Evolutionary conservation across 768 basidiomycete species (phyloP).

Genomic region (Hemileccinum impolitum): DNA sequence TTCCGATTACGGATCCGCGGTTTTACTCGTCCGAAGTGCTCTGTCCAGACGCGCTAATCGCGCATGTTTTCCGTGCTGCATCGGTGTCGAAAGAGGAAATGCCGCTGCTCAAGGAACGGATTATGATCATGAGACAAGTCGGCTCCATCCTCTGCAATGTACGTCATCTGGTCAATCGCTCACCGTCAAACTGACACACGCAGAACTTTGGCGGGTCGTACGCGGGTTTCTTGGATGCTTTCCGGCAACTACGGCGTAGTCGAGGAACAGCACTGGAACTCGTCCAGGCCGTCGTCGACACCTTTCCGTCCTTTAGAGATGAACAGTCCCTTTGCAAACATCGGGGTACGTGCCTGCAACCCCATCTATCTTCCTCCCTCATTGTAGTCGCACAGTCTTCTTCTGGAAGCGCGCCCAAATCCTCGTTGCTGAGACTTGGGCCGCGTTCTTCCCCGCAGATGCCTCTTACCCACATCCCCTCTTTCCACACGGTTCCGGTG

Average conservation of each 20-base stretch:
- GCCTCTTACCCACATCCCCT: constrained; percentile 57
- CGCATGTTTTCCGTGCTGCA: constrained; percentile 64
- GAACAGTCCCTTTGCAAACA: constrained; percentile 54
- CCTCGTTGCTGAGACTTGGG: constrained; percentile 88
- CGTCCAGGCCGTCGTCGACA: constrained; percentile 64
- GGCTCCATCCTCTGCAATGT: constrained; percentile 71
- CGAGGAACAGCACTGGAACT: constrained; percentile 70
- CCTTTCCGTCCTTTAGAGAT: constrained; percentile 77
- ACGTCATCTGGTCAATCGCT: constrained; percentile 25
- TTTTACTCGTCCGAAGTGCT: constrained; percentile 71
- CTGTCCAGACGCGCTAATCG: constrained; percentile 71
- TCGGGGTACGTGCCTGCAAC: constrained; percentile 43
- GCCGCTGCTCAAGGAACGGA: constrained; percentile 68
- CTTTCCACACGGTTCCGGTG: constrained; percentile 56
- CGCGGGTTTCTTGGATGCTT: constrained; percentile 59
- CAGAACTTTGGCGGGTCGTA: constrained; percentile 73
- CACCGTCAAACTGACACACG: constrained; percentile 3
- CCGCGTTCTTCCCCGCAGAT: constrained; percentile 74
- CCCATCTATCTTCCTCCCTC: background rate
- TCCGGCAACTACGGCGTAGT: constrained; percentile 48
- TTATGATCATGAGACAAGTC: constrained; percentile 74
- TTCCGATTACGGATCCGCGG: constrained; percentile 74
- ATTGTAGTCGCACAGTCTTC: constrained; percentile 44
- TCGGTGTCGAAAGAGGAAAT: constrained; percentile 57
- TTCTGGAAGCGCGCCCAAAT: constrained; percentile 94